phyloP scores from a whole-genome alignment of 768 basidiomycete species.

The Scleroderma bovista region DNA sequence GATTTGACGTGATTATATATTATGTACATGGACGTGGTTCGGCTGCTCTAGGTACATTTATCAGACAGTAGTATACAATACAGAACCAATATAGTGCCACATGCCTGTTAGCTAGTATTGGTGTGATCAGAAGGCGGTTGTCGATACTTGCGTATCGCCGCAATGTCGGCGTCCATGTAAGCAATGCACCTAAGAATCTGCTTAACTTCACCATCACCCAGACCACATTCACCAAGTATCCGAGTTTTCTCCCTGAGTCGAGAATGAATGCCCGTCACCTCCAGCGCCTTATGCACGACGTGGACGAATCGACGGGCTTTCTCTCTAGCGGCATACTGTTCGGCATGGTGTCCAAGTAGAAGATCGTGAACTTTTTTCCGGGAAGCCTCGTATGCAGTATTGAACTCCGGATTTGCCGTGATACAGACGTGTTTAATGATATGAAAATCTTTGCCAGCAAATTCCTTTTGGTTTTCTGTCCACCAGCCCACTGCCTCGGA shows the following conservation, averaged over 20 bases:
- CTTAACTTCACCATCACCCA: conserved; percentile 17
- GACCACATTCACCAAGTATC: conserved; percentile 24
- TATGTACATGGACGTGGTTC: too few species aligned
- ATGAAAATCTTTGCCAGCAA: conserved; percentile 10
- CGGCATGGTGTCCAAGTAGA: conserved; percentile 13
- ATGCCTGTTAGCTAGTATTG: too few species aligned
- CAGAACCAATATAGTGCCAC: too few species aligned
- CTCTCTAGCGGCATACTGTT: conserved; percentile 16
- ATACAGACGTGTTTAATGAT: conserved; percentile 25
- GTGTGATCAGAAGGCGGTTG: conserved; percentile 8
- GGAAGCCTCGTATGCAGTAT: conserved; percentile 12
- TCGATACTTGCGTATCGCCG: conserved; percentile 3
- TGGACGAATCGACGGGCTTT: conserved; percentile 19
- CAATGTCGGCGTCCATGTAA: conserved; percentile 18
- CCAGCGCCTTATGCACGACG: conserved; percentile 19
- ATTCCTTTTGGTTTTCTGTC: conserved; percentile 13
- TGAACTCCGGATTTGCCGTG: conserved; percentile 7
- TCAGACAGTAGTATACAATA: too few species aligned
- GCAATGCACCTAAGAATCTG: conserved; percentile 15
- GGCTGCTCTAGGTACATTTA: too few species aligned
- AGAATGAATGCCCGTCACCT: conserved; percentile 16
- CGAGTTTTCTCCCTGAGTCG: conserved; percentile 15
- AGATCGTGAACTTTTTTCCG: conserved; percentile 19
- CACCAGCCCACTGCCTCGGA: conserved; percentile 30
- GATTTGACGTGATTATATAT: too few species aligned